A percentile compares a stretch with the other conserved stretches of the same genome.
These are phyloP conservation scores for Lactarius indigo DNA, from an alignment of 768 basidiomycete species.

Conservation along the genomic window DNA sequence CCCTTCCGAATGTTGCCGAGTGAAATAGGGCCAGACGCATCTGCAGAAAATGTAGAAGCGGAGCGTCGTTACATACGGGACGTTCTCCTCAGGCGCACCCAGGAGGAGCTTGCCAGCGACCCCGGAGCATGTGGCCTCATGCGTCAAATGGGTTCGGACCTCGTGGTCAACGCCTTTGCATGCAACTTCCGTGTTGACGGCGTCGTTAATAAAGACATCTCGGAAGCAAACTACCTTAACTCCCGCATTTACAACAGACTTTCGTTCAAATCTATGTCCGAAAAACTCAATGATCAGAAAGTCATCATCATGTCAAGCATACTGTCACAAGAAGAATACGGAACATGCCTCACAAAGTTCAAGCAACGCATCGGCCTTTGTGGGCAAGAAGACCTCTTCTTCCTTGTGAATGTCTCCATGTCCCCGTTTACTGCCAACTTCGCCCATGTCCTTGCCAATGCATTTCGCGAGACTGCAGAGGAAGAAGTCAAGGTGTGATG, in stretches of 20 bases:
- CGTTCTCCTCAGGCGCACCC: constrained; percentile 12
- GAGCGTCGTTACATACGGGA: constrained; percentile 26
- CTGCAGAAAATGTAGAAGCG: constrained; percentile 28
- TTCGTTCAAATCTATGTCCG: constrained; percentile 32
- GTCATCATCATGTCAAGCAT: constrained; percentile 32
- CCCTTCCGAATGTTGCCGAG: constrained; percentile 40
- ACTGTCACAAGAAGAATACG: constrained; percentile 36
- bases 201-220: constrained; percentile 36
- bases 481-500: constrained; percentile 36
- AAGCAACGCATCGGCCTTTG: constrained; percentile 37
- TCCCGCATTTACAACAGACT: constrained; percentile 38
- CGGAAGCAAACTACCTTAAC: constrained; percentile 42
- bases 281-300: constrained; percentile 28
- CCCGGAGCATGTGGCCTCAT: constrained; percentile 14
- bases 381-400: constrained; percentile 34
- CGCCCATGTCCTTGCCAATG: constrained; percentile 32
- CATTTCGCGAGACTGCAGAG: constrained; percentile 34
- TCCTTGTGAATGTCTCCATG: constrained; percentile 40
- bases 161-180: constrained; percentile 44
- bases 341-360: constrained; percentile 34
- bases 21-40: constrained; percentile 28
- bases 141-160: constrained; percentile 31
- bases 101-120: constrained; percentile 21
- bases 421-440: constrained; percentile 38
- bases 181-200: constrained; percentile 41